A percentile compares a stretch with the other conserved stretches of the same genome.
These are phyloP conservation scores for Aaosphaeria pasadenensis DNA, from an alignment of 2,329 filamentous ascomycete species.

Conservation along the genomic window DNA sequence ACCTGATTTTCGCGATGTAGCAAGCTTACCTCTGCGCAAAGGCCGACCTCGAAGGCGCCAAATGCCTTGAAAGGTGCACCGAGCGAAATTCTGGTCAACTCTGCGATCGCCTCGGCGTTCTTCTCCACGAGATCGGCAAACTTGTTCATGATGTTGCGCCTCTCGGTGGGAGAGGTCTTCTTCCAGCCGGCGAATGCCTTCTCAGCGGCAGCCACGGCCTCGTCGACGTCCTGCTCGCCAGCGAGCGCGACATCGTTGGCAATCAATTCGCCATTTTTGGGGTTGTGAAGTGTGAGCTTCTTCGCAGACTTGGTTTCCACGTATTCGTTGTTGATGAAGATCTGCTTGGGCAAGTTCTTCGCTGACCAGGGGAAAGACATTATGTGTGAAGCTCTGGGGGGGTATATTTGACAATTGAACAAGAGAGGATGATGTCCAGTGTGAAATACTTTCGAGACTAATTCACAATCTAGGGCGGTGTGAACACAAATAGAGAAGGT, in stretches of 20 bases:
- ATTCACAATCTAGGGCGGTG: too few species aligned
- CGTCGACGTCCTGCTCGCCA: conserved; percentile 45
- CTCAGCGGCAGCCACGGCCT: conserved; percentile 49
- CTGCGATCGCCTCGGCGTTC: conserved; percentile 19
- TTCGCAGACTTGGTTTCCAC: conserved; percentile 38
- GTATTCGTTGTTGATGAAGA: conserved; percentile 40
- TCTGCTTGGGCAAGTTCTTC: conserved; percentile 37
- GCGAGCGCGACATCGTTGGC: conserved; percentile 47
- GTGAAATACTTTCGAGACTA: too few species aligned
- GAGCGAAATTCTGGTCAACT: conserved; percentile 44
- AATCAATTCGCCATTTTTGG: conserved; percentile 49
- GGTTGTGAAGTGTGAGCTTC: conserved; percentile 50
- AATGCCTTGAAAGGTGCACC: conserved; percentile 46
- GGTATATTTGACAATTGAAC: not conserved
- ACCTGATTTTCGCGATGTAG: conserved; percentile 13
- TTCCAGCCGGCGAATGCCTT: conserved; percentile 47
- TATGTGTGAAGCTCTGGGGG: not conserved
- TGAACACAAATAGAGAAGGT: too few species aligned
- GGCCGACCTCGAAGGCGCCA: conserved; percentile 43
- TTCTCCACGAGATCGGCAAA: conserved; percentile 31
- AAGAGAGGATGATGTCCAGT: not conserved
- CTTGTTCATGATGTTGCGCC: conserved; percentile 28
- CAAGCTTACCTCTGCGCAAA: conserved; percentile 30
- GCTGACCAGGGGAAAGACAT: conserved; percentile 33
- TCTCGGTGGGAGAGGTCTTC: conserved; percentile 19